Conservation (phyloP, 169 alveolate genomes). For the Plasmodium berghei region DNA sequence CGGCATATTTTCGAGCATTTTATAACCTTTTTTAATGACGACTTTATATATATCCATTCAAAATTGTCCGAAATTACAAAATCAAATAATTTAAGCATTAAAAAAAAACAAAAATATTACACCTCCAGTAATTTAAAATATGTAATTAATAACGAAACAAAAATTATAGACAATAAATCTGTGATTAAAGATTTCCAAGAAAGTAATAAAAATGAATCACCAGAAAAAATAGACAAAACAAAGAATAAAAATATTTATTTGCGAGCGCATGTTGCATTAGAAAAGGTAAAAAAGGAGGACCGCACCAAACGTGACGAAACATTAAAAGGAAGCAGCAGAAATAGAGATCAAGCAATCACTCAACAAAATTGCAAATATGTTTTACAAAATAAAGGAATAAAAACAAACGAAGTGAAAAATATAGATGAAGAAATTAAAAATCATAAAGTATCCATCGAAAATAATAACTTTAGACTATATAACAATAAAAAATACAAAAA, state of each 20-base stretch:
- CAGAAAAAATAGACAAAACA: neutral
- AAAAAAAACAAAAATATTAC: constrained; percentile 16
- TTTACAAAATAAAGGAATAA: neutral
- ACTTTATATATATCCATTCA: constrained; percentile 14
- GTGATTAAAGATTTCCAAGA: neutral
- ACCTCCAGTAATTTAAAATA: neutral
- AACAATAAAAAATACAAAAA: neutral
- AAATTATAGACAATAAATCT: neutral
- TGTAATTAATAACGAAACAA: constrained; percentile 12
- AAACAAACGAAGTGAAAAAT: neutral
- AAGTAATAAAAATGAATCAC: constrained; percentile 6
- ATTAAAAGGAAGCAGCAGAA: neutral
- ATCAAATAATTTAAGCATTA: neutral
- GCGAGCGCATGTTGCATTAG: constrained; percentile 11
- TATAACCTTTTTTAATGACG: constrained; percentile 34
- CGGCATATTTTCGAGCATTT: constrained; percentile 73
- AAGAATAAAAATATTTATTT: constrained; percentile 3
- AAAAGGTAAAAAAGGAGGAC: constrained; percentile 33
- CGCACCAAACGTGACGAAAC: constrained; percentile 15
- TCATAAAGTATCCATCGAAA: neutral
- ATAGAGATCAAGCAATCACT: neutral
- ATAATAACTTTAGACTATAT: neutral
- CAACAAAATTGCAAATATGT: neutral
- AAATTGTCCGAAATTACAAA: constrained; percentile 12
- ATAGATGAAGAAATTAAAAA: neutral